Percentiles rank a stretch among this genome's conserved stretches.
These are phyloP conservation scores for Bruguiera gymnorhiza DNA, from an alignment of 345 rosid species.

Conservation along the genomic window DNA sequence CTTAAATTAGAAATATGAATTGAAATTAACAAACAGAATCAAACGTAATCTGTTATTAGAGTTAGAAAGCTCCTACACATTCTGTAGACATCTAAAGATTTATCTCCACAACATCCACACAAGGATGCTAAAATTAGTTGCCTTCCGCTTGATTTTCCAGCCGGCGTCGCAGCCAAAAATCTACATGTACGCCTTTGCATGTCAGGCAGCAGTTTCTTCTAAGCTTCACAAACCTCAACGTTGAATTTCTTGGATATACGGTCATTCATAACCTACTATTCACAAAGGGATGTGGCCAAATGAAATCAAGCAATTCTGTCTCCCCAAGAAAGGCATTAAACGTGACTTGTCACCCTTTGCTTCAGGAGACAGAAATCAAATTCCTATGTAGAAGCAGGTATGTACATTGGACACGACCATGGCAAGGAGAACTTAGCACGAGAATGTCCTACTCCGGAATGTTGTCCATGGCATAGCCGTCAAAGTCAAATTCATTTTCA, in stretches of 20 bases:
- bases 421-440: conserved; percentile 1
- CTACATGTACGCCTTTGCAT: conserved; percentile 46
- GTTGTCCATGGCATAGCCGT: conserved; percentile 68
- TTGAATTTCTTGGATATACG: conserved; percentile 16
- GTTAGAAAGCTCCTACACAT: conserved; percentile 49
- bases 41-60: conserved; percentile 34
- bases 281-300: conserved; percentile 28
- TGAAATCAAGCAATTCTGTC: conserved; percentile 14
- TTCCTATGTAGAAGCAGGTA: conserved; percentile 24
- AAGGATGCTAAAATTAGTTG: conserved; percentile 39
- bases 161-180: conserved; percentile 45
- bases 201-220: conserved; percentile 34
- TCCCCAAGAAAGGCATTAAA: background rate
- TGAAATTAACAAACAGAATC: conserved; percentile 11
- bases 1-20: conserved; percentile 11
- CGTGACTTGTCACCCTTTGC: conserved; percentile 18
- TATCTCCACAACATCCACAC: conserved; percentile 23
- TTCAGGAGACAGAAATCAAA: conserved; percentile 18
- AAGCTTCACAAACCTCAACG: conserved; percentile 15
- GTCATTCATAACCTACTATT: conserved; percentile 19
- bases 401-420: conserved; percentile 36
- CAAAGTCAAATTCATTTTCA: conserved; percentile 73
- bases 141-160: conserved; percentile 37
- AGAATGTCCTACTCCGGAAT: conserved; percentile 49
- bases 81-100: conserved; percentile 38